Conservation (phyloP, 208 protist genomes). For the Trichomonas gallinae region DNA sequence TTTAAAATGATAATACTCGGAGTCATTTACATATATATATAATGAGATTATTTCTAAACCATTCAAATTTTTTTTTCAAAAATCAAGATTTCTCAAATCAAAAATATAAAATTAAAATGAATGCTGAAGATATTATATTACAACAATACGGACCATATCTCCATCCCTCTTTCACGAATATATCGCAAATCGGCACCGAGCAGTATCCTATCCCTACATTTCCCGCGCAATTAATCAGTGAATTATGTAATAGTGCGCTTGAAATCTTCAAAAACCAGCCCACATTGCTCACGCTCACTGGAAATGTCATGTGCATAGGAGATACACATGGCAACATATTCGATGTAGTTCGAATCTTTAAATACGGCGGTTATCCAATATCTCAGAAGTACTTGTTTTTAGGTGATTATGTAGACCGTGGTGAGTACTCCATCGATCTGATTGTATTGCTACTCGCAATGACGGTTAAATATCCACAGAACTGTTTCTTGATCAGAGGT, state of each 20-base stretch:
- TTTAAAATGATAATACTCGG: too few relatives aligned
- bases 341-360: slow-evolving; percentile 33
- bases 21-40: too few relatives aligned
- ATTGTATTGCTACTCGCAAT: not conserved
- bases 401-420: slow-evolving; percentile 12
- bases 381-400: slow-evolving; percentile 34
- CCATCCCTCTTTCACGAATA: not conserved
- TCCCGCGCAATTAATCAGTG: not conserved
- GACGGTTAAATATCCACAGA: slow-evolving; percentile 43
- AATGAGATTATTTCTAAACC: too few relatives aligned
- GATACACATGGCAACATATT: slow-evolving; percentile 42
- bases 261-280: not conserved
- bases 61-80: too few relatives aligned
- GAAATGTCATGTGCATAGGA: not conserved
- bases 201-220: not conserved
- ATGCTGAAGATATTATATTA: not conserved
- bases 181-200: not conserved
- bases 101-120: not conserved
- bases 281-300: not conserved
- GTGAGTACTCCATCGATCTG: not conserved
- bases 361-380: slow-evolving; percentile 24
- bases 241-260: not conserved
- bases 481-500: slow-evolving; percentile 87
- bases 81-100: too few relatives aligned
- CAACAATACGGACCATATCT: not conserved